phyloP scores from a whole-genome alignment of 345 rosid genomes.

The Gossypium herbaceum region DNA sequence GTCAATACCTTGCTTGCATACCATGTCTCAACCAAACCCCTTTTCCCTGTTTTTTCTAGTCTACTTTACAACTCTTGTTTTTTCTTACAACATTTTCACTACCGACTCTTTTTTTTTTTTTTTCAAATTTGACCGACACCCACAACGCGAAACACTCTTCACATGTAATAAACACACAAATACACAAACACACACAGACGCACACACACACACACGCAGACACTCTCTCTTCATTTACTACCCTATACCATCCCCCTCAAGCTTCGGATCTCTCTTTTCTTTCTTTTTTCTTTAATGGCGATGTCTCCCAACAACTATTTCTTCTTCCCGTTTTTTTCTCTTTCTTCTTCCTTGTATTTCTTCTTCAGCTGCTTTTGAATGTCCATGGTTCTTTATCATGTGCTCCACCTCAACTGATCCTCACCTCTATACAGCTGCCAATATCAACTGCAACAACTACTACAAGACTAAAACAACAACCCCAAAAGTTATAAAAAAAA shows the following conservation, averaged over 20 bases:
- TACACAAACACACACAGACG: neutral
- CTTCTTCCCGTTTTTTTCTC: conserved; percentile 18
- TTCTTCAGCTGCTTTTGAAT: neutral
- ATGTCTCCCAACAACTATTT: conserved; percentile 25
- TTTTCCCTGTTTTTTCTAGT: neutral
- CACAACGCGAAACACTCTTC: neutral
- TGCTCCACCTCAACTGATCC: conserved; percentile 23
- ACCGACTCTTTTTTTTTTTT: neutral
- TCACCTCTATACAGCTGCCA: neutral
- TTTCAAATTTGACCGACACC: conserved; percentile 34
- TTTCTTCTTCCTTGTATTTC: conserved; percentile 15
- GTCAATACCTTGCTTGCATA: conserved; percentile 12
- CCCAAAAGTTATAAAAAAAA: neutral
- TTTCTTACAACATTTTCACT: neutral
- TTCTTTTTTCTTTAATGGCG: conserved; percentile 43
- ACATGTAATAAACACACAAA: conserved; percentile 7
- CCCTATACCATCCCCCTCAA: conserved; percentile 19
- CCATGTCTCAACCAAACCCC: neutral
- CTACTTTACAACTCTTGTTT: neutral
- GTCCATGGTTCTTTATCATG: conserved; percentile 24
- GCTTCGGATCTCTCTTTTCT: conserved; percentile 35
- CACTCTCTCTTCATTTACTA: conserved; percentile 25
- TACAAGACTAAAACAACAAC: neutral
- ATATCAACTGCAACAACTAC: neutral
- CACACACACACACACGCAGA: neutral